Evolutionary conservation across 768 basidiomycete genomes (phyloP), one percentile per base, ranked within the genome.

Genomic region (Cantharellus anzutake): DNA sequence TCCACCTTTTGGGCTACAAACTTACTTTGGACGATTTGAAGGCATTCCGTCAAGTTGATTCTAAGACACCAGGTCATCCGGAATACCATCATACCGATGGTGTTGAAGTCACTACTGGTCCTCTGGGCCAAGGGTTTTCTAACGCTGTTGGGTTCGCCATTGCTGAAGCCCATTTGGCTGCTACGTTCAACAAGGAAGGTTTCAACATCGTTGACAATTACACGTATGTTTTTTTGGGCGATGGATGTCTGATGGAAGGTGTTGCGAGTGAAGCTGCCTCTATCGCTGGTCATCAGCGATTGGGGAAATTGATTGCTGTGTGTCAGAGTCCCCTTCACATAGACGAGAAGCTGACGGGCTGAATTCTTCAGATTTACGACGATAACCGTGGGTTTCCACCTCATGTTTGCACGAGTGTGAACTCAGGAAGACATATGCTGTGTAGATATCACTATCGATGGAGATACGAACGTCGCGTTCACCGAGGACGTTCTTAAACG

Each of bases 201-300:
- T 92, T 86, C 68, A 72, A 85, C 55, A 72, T 93, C 57, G 76
- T 92, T 67, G 81, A 83, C 71, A 92, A 92, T 74, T 83, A 81
- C 71, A 92, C 88, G 60, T 97, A 90, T 70, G 88, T 85, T 57
- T 94, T 96, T 75, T 77, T 80, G 62, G 93, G 93, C 66, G 93
- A 97, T 72, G 93, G 93, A 52, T 97, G 93, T 73, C 77, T 97
- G 59, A 92, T 93, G 86, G 93, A 97, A 72, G 93, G 93, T 76
- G 83, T 97, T 64, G 79, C 91, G n/a, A 78, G 79, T 63, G 93
- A 97, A 71, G 90, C 93, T 44, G 84, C 86, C 62, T 89, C 86
- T 66, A 78, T 96, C 63, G 92, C 90, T 62, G 93, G 92, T 63
- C 93, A 97, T 73, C 78, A 96, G 66, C 83, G 91, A 70, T 79